Evolutionary conservation across 1,139 yeast genomes (phyloP).

Genomic region (Candida labiduridarum): DNA sequence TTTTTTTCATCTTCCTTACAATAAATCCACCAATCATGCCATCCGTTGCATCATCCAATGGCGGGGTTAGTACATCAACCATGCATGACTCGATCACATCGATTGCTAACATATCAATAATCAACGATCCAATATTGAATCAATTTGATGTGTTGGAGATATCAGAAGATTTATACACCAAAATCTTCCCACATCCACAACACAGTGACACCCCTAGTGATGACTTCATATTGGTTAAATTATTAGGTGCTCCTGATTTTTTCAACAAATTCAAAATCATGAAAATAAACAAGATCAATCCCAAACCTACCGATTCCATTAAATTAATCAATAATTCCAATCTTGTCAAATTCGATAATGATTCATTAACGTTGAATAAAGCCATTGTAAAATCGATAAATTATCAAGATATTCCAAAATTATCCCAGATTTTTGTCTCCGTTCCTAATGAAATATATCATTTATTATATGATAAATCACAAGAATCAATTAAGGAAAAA

Average conservation of each 20-base stretch:
- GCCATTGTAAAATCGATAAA: conserved; percentile 36
- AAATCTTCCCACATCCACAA: conserved; percentile 31
- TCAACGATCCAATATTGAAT: conserved; percentile 32
- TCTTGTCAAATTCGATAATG: conserved; percentile 31
- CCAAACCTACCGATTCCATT: conserved; percentile 26
- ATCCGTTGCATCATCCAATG: conserved; percentile 10
- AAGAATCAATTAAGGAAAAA: conserved; percentile 29
- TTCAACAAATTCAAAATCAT: conserved; percentile 39
- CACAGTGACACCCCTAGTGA: conserved; percentile 14
- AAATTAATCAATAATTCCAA: conserved; percentile 42
- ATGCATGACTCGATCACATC: conserved; percentile 16
- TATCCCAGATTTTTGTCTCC: conserved; percentile 37
- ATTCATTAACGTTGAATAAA: conserved; percentile 35
- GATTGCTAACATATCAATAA: conserved; percentile 32
- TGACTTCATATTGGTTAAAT: conserved; percentile 35
- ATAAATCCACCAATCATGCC: conserved; percentile 12
- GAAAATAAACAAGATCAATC: conserved; percentile 35
- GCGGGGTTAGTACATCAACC: neutral
- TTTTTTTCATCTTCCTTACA: neutral
- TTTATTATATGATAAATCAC: conserved; percentile 32
- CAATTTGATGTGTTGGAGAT: conserved; percentile 34
- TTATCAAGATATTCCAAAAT: conserved; percentile 27
- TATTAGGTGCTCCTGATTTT: conserved; percentile 49
- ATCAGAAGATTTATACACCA: conserved; percentile 36
- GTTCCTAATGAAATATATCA: conserved; percentile 50